Base-by-base conservation (phyloP, 768 basidiomycete genomes). In the Phanerochaete carnosa region DNA sequence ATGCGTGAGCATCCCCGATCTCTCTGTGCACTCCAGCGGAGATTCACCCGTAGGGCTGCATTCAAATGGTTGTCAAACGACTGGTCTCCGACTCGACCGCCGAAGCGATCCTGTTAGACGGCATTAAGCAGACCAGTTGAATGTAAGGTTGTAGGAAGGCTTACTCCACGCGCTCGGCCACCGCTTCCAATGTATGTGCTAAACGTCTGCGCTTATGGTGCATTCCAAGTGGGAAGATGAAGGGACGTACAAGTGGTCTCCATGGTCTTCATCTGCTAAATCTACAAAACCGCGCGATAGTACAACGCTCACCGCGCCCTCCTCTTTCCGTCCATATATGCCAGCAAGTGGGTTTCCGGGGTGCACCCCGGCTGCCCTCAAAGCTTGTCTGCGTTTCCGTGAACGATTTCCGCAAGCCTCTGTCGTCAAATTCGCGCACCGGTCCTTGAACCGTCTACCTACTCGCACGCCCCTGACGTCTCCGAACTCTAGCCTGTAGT, bases 101-200 rank as follows among this genome's bases (percentile, higher is more conserved):
- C 61, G 43, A 61, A 45, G 23, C 55, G 55, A 9, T 25, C 30
- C 53, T 58, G 43, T n/a, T n/a, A n/a, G n/a, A n/a, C n/a, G n/a
- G n/a, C n/a, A n/a, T n/a, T n/a, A n/a, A n/a, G n/a, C n/a, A n/a
- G n/a, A n/a, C n/a, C n/a, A n/a, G n/a, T n/a, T n/a, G n/a, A n/a
- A n/a, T n/a, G n/a, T n/a, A n/a, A n/a, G n/a, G n/a, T n/a, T 7
- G 13, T 22, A 37, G n/a, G 25, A 50, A 5, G 23, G 30, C 51
- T 9, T 30, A 60, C 59, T 15, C 57, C 61, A 13, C 50, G 57
- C 12, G 30, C 61, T 28, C 61, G 56, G 3, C 61, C 61, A 4
- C 61, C 61, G 19, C 57, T 58, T 3, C 61, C 61, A 46, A 62
- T 58, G 28, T 62, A 62, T 8, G 43, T 54, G 26, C 61, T 62